These are phyloP conservation scores for Zangia roseola DNA, from an alignment of 768 basidiomycete species.

Conservation along the genomic window DNA sequence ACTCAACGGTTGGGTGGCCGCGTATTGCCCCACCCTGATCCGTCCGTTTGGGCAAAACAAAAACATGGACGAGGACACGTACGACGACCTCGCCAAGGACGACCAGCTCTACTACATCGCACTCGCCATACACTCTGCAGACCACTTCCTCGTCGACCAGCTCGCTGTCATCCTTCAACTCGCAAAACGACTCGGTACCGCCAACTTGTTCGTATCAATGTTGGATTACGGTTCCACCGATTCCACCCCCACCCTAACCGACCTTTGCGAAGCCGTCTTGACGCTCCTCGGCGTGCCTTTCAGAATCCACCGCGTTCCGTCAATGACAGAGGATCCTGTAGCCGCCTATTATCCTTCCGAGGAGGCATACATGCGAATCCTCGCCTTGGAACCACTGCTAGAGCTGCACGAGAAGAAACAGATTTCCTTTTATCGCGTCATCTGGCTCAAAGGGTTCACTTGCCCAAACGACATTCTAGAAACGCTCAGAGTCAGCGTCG, in stretches of 20 bases:
- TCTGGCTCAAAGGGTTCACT: conserved; percentile 99
- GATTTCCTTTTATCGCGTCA: conserved; percentile 84
- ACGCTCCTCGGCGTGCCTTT: conserved; percentile 92
- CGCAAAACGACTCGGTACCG: conserved; percentile 83
- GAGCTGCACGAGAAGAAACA: conserved; percentile 76
- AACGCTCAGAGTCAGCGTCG: conserved; percentile 85
- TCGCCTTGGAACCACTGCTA: conserved; percentile 85
- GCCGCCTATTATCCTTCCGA: conserved; percentile 95
- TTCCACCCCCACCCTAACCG: conserved; percentile 90
- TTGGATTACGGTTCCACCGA: conserved; percentile 95
- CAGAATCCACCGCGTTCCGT: conserved; percentile 84
- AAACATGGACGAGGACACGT: conserved; percentile 65
- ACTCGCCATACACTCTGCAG: conserved; percentile 94
- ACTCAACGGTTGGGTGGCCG: conserved; percentile 97
- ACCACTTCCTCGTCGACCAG: conserved; percentile 98
- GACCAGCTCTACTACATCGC: conserved; percentile 93
- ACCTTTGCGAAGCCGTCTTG: conserved; percentile 93
- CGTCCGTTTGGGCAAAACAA: conserved; percentile 96
- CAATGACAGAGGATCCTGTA: conserved; percentile 87
- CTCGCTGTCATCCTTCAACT: conserved; percentile 97
- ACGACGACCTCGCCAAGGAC: conserved; percentile 82
- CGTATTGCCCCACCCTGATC: conserved; percentile 86
- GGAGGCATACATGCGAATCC: conserved; percentile 91
- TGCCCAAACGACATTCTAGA: conserved; percentile 98
- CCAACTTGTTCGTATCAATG: conserved; percentile 96